Evolutionary conservation across 106 monocot genomes (phyloP).

Genomic region (Posidonia australis): DNA sequence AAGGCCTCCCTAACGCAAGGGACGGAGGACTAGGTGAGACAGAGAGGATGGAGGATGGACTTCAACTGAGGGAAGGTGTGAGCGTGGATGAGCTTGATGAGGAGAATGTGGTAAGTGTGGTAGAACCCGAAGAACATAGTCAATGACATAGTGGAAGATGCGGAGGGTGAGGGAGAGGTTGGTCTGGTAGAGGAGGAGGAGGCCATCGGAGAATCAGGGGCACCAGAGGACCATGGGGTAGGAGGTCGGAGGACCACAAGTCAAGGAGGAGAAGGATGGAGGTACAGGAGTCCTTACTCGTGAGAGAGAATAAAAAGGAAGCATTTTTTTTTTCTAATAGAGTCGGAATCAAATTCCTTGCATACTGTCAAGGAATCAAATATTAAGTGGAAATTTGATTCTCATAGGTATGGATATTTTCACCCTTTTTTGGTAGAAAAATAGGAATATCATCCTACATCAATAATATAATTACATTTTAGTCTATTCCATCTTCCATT

Average conservation of each 20-base stretch:
- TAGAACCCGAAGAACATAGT: conserved; percentile 33
- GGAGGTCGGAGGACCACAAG: conserved; percentile 37
- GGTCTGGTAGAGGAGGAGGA: conserved; percentile 34
- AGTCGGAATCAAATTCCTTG: no score
- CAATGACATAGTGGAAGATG: conserved; percentile 46
- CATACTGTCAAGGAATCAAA: no score
- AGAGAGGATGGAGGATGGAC: conserved; percentile 9
- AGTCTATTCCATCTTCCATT: no score
- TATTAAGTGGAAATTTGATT: no score
- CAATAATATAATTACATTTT: no score
- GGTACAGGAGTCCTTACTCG: no score
- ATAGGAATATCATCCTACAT: no score
- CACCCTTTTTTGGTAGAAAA: no score
- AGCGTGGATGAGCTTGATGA: conserved; percentile 24
- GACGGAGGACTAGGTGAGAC: conserved; percentile 20
- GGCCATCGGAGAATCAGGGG: conserved; percentile 34
- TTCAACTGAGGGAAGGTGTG: conserved; percentile 26
- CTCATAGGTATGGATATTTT: no score
- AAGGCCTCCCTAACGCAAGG: conserved; percentile 38
- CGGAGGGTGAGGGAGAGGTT: conserved; percentile 27
- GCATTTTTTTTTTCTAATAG: no score
- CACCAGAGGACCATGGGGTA: conserved; percentile 51
- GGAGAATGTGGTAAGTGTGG: conserved; percentile 33
- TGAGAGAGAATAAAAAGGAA: no score
- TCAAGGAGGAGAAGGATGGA: no score